Evolutionary conservation across 495 filamentous ascomycete species (phyloP).

Genomic region (Aspergillus leporis): DNA sequence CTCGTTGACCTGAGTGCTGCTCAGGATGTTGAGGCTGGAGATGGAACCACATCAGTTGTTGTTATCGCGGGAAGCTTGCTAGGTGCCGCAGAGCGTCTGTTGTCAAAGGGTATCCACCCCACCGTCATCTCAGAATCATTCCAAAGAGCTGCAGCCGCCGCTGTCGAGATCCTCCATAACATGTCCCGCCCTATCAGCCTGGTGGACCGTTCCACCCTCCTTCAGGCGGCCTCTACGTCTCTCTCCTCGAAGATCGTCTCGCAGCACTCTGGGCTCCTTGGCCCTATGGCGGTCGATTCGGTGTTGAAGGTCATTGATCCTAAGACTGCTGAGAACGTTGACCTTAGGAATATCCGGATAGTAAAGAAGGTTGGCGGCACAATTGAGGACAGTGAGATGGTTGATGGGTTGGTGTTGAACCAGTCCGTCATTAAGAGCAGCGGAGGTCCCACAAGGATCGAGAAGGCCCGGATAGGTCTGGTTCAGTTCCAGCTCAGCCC

Average conservation of each 20-base stretch:
- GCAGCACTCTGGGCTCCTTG: slow-evolving; percentile 88
- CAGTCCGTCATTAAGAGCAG: slow-evolving; percentile 92
- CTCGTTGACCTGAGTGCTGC: slow-evolving; percentile 94
- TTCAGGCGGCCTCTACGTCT: slow-evolving; percentile 95
- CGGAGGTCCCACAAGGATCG: slow-evolving; percentile 87
- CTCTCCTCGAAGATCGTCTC: slow-evolving; percentile 98
- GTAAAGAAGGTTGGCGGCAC: slow-evolving; percentile 98
- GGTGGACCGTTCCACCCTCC: slow-evolving; percentile 80
- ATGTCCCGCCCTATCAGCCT: slow-evolving; percentile 96
- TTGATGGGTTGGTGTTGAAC: slow-evolving; percentile 91
- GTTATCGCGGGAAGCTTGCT: slow-evolving; percentile 94
- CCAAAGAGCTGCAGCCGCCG: slow-evolving; percentile 85
- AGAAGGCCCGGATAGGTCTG: slow-evolving; percentile 94
- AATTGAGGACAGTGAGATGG: slow-evolving; percentile 96
- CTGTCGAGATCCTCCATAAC: slow-evolving; percentile 86
- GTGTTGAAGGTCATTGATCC: slow-evolving; percentile 93
- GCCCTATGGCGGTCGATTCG: slow-evolving; percentile 95
- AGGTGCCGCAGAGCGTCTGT: slow-evolving; percentile 86
- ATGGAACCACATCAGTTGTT: slow-evolving; percentile 97
- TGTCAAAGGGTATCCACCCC: slow-evolving; percentile 92
- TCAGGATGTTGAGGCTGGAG: slow-evolving; percentile 97
- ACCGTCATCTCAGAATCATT: slow-evolving; percentile 97
- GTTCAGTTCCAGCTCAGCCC: slow-evolving; percentile 99
- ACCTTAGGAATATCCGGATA: slow-evolving; percentile 92
- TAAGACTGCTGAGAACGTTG: slow-evolving; percentile 93